A percentile compares a stretch with the other conserved stretches of the same genome.
phyloP scores from a whole-genome alignment of 805 yeast species.

The Teunomyces atbi region DNA sequence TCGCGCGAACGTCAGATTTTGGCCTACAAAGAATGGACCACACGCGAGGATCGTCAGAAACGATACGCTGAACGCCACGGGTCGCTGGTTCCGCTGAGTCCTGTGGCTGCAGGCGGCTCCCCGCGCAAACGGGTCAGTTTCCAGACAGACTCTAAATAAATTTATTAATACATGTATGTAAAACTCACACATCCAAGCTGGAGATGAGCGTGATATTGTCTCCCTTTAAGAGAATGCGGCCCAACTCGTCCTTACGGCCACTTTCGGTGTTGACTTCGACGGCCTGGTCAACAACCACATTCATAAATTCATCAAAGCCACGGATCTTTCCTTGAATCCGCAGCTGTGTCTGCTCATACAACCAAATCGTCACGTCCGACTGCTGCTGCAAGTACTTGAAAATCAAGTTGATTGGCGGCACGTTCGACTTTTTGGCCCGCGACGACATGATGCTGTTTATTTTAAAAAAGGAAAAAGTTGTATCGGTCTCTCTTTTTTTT shows the following conservation, averaged over 20 bases:
- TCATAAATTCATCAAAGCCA: conserved; percentile 99
- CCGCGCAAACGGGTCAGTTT: conserved; percentile 2
- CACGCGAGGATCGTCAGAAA: conserved; percentile 27
- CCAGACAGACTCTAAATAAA: no score
- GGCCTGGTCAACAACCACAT: conserved; percentile 60
- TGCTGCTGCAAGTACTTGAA: conserved; percentile 86
- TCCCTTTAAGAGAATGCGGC: conserved; percentile 82
- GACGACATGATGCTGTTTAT: conserved; percentile 1
- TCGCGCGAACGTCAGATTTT: conserved; percentile 23
- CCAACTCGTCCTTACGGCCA: conserved; percentile 54
- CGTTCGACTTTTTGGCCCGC: conserved; percentile 38
- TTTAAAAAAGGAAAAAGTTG: no score
- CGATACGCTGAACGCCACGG: conserved; percentile 16
- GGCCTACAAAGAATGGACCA: conserved; percentile 21
- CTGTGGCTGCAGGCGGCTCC: background rate
- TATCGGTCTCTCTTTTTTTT: background rate
- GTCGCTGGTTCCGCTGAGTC: conserved; percentile 3
- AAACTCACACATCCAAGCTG: conserved; percentile 28
- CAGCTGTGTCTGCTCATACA: conserved; percentile 76
- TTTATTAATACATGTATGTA: background rate
- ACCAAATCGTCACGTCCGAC: conserved; percentile 78
- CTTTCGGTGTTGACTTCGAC: conserved; percentile 58
- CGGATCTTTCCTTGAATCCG: conserved; percentile 79
- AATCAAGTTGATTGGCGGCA: conserved; percentile 90
- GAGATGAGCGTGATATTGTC: conserved; percentile 84